These are phyloP conservation scores for Hygrocybe punicea DNA, from an alignment of 768 basidiomycete genomes.

Conservation along the genomic window DNA sequence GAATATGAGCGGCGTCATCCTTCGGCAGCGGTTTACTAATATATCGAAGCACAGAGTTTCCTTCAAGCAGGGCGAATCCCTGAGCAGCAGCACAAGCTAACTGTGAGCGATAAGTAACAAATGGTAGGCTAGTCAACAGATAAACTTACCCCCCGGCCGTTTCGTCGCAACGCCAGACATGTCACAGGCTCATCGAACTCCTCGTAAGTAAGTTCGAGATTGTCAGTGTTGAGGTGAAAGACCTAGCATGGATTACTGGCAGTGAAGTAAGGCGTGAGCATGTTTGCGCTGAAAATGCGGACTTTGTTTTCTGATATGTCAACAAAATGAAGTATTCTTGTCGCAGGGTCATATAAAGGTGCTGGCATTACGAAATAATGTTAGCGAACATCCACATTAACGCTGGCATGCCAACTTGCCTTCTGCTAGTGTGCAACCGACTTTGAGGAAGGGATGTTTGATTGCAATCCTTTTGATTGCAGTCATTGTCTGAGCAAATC, in stretches of 20 bases:
- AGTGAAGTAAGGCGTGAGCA: neutral
- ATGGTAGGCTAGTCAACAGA: neutral
- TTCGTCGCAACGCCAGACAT: constrained; percentile 52
- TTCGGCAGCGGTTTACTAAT: constrained; percentile 50
- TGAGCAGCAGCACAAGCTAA: constrained; percentile 56
- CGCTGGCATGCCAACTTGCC: constrained; percentile 35
- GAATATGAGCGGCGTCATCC: constrained; percentile 41
- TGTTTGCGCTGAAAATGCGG: neutral
- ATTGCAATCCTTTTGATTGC: constrained; percentile 37
- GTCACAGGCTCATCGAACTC: constrained; percentile 54
- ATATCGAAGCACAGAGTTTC: constrained; percentile 43
- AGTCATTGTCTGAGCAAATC: neutral
- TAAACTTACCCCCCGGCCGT: constrained; percentile 44
- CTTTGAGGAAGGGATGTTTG: constrained; percentile 46
- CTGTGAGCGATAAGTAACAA: constrained; percentile 28
- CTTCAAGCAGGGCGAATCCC: constrained; percentile 53
- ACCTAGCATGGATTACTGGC: constrained; percentile 36
- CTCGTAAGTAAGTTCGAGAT: constrained; percentile 41
- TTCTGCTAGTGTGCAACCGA: constrained; percentile 61
- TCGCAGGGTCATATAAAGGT: constrained; percentile 57
- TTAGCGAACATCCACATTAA: constrained; percentile 2
- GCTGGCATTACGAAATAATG: constrained; percentile 38
- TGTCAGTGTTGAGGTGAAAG: constrained; percentile 47
- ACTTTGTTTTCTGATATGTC: constrained; percentile 60
- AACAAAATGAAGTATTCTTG: constrained; percentile 60